A percentile compares a stretch with the other conserved stretches of the same genome.
Evolutionary conservation across 768 basidiomycete genomes (phyloP).

Genomic region (Amanita exitialis): DNA sequence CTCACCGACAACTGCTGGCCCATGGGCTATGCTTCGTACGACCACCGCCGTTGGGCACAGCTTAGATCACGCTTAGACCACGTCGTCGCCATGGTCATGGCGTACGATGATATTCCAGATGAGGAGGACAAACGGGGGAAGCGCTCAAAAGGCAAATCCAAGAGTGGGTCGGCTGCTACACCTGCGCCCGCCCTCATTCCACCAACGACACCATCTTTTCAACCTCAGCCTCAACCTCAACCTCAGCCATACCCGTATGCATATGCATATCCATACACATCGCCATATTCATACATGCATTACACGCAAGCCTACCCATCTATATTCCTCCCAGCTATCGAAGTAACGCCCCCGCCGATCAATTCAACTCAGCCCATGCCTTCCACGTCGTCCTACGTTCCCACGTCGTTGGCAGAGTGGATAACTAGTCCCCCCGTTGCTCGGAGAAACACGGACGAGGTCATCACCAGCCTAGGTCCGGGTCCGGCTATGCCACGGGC

Average conservation of each 20-base stretch:
- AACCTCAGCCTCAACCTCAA: background rate
- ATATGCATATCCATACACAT: background rate
- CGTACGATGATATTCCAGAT: background rate
- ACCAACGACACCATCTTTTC: background rate
- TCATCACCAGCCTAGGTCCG: too few relatives aligned
- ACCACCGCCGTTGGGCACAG: constrained; percentile 29
- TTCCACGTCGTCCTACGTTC: background rate
- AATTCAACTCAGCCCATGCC: background rate
- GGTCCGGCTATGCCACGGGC: background rate
- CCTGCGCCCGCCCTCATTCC: background rate
- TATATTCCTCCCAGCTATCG: background rate
- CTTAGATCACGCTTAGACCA: constrained; percentile 43
- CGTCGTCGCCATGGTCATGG: constrained; percentile 31
- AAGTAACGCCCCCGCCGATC: background rate
- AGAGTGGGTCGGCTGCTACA: too few relatives aligned
- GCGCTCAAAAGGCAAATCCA: background rate
- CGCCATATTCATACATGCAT: background rate
- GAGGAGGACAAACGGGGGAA: background rate
- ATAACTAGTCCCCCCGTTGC: background rate
- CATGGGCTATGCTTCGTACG: constrained; percentile 50
- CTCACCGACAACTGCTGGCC: constrained; percentile 46
- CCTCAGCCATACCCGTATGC: too few relatives aligned
- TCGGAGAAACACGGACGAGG: background rate
- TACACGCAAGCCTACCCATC: background rate
- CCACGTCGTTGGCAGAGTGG: background rate